Conservation (phyloP, 495 filamentous ascomycete genomes). For the Acidiella bohemica region DNA sequence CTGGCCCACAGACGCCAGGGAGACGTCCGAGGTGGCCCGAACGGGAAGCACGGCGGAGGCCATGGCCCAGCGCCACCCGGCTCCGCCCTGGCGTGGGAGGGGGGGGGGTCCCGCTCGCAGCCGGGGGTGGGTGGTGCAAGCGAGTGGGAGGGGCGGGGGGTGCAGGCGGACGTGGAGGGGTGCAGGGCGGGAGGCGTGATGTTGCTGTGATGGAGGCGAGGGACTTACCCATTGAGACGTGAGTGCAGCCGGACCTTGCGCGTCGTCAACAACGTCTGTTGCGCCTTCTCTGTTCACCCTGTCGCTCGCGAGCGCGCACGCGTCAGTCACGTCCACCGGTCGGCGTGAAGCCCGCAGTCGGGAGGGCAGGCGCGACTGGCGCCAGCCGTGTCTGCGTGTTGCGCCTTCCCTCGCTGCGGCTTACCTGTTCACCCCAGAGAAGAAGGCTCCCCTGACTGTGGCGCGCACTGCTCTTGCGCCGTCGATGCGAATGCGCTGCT, state of each 20-base stretch:
- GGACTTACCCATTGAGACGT: conserved; percentile 28
- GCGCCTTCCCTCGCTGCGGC: too few relatives aligned
- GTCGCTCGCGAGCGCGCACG: conserved; percentile 7
- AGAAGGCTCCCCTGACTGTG: too few relatives aligned
- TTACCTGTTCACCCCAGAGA: too few relatives aligned
- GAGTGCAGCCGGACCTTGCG: too few relatives aligned
- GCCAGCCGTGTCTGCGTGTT: too few relatives aligned
- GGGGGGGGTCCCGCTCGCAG: background rate
- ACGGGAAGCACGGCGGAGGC: background rate
- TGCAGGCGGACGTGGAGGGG: conserved; percentile 1
- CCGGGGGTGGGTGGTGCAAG: conserved; percentile 3
- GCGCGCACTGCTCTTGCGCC: too few relatives aligned
- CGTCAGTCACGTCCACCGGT: too few relatives aligned
- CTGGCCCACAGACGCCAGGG: background rate
- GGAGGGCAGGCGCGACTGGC: too few relatives aligned
- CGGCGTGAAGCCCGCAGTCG: too few relatives aligned
- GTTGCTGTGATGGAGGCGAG: conserved; percentile 8
- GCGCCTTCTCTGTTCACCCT: conserved; percentile 10
- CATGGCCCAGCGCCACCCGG: background rate
- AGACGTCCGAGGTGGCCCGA: too few relatives aligned
- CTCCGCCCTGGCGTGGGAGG: background rate
- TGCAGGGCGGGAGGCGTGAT: background rate
- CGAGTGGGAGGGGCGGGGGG: background rate
- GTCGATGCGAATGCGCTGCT: too few relatives aligned
- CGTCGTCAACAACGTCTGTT: too few relatives aligned